Percentiles rank a stretch among this genome's conserved stretches.
Evolutionary conservation across 2,329 filamentous ascomycete species (phyloP).

Genomic region (Botrytis fabae): DNA sequence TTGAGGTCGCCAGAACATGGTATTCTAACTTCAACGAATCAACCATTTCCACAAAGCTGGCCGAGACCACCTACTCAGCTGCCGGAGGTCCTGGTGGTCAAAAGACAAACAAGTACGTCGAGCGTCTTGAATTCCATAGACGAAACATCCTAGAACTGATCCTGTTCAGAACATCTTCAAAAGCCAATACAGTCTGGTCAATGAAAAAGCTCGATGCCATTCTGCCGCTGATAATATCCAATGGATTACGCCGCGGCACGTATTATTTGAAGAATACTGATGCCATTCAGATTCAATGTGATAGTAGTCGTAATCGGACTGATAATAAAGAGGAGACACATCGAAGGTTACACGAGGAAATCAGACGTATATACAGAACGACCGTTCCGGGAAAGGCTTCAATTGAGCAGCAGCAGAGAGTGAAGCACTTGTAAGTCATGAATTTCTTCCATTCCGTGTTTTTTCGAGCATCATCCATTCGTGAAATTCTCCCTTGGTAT

Average conservation of each 20-base stretch:
- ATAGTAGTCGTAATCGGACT: slow-evolving; percentile 34
- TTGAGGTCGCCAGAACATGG: slow-evolving; percentile 39
- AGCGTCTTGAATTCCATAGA: background rate
- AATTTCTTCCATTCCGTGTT: background rate
- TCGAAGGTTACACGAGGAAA: slow-evolving; percentile 35
- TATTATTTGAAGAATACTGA: slow-evolving; percentile 38
- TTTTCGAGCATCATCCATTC: background rate
- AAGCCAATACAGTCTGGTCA: slow-evolving; percentile 40
- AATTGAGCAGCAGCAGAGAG: slow-evolving; percentile 54
- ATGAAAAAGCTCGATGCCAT: slow-evolving; percentile 31
- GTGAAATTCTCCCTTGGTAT: background rate
- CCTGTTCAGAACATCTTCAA: slow-evolving; percentile 38
- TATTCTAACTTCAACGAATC: slow-evolving; percentile 32
- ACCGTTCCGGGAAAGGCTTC: slow-evolving; percentile 41
- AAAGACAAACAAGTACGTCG: slow-evolving; percentile 41
- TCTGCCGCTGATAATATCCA: slow-evolving; percentile 37
- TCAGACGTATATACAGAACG: slow-evolving; percentile 35
- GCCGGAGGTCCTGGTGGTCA: slow-evolving; percentile 41
- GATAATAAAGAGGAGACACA: slow-evolving; percentile 38
- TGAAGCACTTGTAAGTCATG: slow-evolving; percentile 45
- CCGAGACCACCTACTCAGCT: slow-evolving; percentile 34
- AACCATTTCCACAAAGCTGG: slow-evolving; percentile 35
- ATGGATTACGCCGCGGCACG: slow-evolving; percentile 31
- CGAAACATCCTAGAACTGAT: slow-evolving; percentile 10
- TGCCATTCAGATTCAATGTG: slow-evolving; percentile 38